Evolutionary conservation across 192 early-diverging fungal genomes (phyloP), one percentile per base, ranked within the genome.

Genomic region (Coemansia sp.): DNA sequence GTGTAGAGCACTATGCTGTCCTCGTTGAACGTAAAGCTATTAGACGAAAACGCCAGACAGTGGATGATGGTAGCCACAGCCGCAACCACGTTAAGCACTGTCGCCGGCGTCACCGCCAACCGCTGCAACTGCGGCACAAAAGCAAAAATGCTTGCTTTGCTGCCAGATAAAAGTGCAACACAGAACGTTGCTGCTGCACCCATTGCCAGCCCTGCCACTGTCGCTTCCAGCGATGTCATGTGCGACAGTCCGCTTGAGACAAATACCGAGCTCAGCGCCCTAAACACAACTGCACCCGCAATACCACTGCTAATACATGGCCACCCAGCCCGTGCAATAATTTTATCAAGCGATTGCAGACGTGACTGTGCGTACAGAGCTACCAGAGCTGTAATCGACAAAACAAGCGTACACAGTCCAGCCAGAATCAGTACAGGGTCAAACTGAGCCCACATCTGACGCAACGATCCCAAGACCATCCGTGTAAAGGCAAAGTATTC

Each of bases 371-470:
- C 14, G 15, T 68, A 63, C 2, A 81, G 14, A 2, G 55, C 12
- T 1, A 26, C 56, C 60, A 72, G 54, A 0, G 66, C 44, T 0
- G 19, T 59, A 4, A 66, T 17, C 0, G 61, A 26, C 62, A 68
- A 49, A 3, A 54, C 19, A 25, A 94, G 66, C 2, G 92, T 70
- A 10, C 78, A 42, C 1, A 89, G 81, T 9, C 96, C 96, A 7
- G 87, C 59, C 0, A 84, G 60, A 69, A 98, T 97, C 31, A 91
- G 75, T 1, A 82, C 80, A 5, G 86, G 72, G 53, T 98, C 94
- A 67, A 98, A 98, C 26, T 93, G 91, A 14, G 94, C 92, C 96
- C 96, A 98, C 38, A 92, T 85, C 28, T 84, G 74, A n/a, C 92
- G 87, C 59, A 91, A 86, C 15, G 87, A 85, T 12, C 83, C 82